Evolutionary conservation across 208 protist species (phyloP), one percentile per base, ranked within the genome.

Genomic region (Novymonas esmeraldas): DNA sequence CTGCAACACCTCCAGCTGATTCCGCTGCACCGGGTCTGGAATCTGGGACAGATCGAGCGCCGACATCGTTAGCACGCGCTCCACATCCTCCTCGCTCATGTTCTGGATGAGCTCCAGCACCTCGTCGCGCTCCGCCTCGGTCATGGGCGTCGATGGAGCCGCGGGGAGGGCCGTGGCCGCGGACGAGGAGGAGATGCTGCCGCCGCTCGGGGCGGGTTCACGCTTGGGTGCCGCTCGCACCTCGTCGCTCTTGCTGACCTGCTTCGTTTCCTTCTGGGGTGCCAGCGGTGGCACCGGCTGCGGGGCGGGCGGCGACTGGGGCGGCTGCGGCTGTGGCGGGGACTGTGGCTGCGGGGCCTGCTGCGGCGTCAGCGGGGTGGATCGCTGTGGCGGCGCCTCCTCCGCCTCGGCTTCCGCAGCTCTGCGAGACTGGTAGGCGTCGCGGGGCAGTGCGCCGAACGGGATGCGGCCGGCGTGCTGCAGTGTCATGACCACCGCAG

Each of bases 41-140:
- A 94, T 82, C 59, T 73, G 63, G 11, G 79, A 82, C 11, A 96
- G 71, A 48, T 94, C 86, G 24, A 44, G 78, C 44, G 83, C 77
- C 6, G 81, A 88, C 79, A 96, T 81, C 1, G 64, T 75, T 14
- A 87, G 51, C 33, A 96, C 85, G 13, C 83, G 78, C 58, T 91
- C 82, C 22, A 94, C 82, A 18, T 96, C 91, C 33, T 87, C 83
- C 59, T 94, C 84, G 58, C 79, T 90, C 67, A 96, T 85, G 46
- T 71, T 79, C 13, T 79, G 68, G 16, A 96, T 85, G 36, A 93
- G 80, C 64, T 87, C 71, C 52, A 96, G 51, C 61, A 91, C 82
- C 48, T 96, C 82, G 26, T 95, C 85, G 4, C 76, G 62, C 55
- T 92, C 76, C 31, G 79, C 66, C 58, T 78, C 59, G 38, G 78